Percentiles rank a stretch among this genome's conserved stretches.
These are phyloP conservation scores for Candida michaelii DNA, from an alignment of 805 yeast species.

Conservation along the genomic window DNA sequence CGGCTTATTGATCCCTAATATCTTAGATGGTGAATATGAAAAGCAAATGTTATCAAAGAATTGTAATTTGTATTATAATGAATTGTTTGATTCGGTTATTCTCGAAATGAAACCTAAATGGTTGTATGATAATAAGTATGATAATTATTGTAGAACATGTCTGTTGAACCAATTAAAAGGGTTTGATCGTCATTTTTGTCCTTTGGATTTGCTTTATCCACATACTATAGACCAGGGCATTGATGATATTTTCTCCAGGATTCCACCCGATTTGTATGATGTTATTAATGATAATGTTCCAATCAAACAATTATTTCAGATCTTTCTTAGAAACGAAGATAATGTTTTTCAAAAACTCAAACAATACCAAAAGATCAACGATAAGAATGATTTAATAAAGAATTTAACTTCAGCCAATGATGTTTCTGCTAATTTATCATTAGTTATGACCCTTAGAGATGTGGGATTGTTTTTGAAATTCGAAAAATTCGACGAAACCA, in stretches of 20 bases:
- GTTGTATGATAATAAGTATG: constrained; percentile 46
- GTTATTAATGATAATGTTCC: constrained; percentile 33
- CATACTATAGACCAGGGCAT: constrained; percentile 37
- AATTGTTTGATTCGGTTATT: constrained; percentile 20
- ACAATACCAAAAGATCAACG: constrained; percentile 32
- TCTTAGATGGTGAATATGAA: constrained; percentile 32
- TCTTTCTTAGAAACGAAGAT: constrained; percentile 29
- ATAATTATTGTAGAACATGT: constrained; percentile 56
- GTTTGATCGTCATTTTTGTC: constrained; percentile 44
- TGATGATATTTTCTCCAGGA: constrained; percentile 24
- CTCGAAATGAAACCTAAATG: constrained; percentile 65
- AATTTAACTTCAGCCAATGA: constrained; percentile 33
- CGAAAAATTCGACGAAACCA: constrained; percentile 26
- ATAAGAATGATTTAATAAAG: constrained; percentile 30
- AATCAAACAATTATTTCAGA: constrained; percentile 28
- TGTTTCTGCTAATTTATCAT: constrained; percentile 40
- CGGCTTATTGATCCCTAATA: constrained; percentile 45
- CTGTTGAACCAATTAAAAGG: constrained; percentile 44
- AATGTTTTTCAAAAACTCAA: constrained; percentile 35
- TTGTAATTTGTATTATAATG: constrained; percentile 28
- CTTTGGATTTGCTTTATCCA: constrained; percentile 40
- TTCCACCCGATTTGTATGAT: constrained; percentile 20
- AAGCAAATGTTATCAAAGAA: constrained; percentile 33
- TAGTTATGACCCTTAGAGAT: constrained; percentile 56
- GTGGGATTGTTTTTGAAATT: constrained; percentile 52